Conservation (phyloP, 2,329 filamentous ascomycete species). For the Colletotrichum filicis region DNA sequence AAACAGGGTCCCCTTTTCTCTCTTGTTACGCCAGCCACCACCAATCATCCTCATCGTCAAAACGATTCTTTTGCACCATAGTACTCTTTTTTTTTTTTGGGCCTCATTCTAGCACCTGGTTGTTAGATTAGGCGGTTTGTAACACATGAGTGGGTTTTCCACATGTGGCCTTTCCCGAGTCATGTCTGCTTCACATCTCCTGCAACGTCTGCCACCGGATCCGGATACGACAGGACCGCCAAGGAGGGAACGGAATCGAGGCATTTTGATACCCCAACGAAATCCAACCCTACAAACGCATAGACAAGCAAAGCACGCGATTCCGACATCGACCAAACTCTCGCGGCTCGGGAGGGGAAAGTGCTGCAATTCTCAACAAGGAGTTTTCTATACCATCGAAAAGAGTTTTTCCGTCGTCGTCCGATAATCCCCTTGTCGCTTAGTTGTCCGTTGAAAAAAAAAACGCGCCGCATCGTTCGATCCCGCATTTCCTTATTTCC, state of each 20-base stretch:
- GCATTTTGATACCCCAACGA: conserved; percentile 37
- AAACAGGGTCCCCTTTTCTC: conserved; percentile 26
- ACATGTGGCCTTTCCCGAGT: conserved; percentile 36
- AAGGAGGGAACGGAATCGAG: conserved; percentile 36
- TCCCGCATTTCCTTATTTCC: conserved; percentile 27
- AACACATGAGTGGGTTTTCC: conserved; percentile 34
- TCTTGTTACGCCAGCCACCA: conserved; percentile 25
- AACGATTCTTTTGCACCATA: conserved; percentile 34
- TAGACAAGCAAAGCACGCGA: conserved; percentile 33
- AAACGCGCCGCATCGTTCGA: conserved; percentile 14
- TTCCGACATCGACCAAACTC: conserved; percentile 30
- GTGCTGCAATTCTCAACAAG: conserved; percentile 26
- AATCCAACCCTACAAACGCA: conserved; percentile 31
- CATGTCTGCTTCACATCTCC: conserved; percentile 37
- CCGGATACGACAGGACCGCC: conserved; percentile 32
- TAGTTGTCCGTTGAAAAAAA: conserved; percentile 6
- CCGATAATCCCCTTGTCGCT: conserved; percentile 20
- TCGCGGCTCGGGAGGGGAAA: conserved; percentile 18
- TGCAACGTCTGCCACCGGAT: conserved; percentile 31
- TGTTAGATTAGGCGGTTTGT: conserved; percentile 35
- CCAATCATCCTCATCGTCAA: conserved; percentile 14
- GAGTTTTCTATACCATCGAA: conserved; percentile 31
- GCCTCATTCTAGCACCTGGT: conserved; percentile 25
- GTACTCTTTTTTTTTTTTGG: conserved; percentile 3
- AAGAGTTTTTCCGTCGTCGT: not conserved